Evolutionary conservation across 2,329 filamentous ascomycete genomes (phyloP), one percentile per base, ranked within the genome.

Genomic region (Sarocladium oryzae): DNA sequence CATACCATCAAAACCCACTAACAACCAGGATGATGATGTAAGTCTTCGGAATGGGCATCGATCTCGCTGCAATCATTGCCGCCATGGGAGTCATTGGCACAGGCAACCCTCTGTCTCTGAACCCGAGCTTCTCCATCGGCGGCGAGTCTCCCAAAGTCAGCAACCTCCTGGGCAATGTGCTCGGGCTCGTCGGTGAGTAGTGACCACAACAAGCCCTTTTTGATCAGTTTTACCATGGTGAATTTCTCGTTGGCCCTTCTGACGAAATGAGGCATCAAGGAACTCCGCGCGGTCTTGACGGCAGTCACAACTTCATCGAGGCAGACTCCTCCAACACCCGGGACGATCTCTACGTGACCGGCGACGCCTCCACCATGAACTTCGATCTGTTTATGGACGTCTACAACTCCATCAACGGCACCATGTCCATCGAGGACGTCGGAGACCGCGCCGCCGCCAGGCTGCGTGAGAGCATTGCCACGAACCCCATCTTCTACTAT

Each of bases 231-330:
- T n/a, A n/a, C n/a, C n/a, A n/a, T n/a, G n/a, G n/a, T n/a, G n/a
- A n/a, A n/a, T n/a, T n/a, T n/a, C n/a, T n/a, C n/a, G n/a, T n/a
- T n/a, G n/a, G n/a, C n/a, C n/a, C n/a, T n/a, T n/a, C n/a, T n/a
- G n/a, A n/a, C n/a, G n/a, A n/a, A 43, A n/a, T 38, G 18, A 38
- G 15, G 15, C 8, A n/a, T n/a, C 7, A 30, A 53, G 58, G 58
- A 18, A 66, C 66, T 15, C 74, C 74, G 0, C 69, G 70, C 37
- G 75, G 76, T 4, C 66, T 81, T 2, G 63, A 63, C 13, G 73
- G 73, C n/a, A 72, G 72, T 2, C 78, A 82, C 60, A 79, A 79
- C 59, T 72, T 74, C 51, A 75, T 79, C 57, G 78, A 81, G 64
- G 65, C 71, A 0, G 78, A 81, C 60, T 73, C 67, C 0, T 79